phyloP scores from a whole-genome alignment of 208 protist genomes.

The Trypanosoma vivax region DNA sequence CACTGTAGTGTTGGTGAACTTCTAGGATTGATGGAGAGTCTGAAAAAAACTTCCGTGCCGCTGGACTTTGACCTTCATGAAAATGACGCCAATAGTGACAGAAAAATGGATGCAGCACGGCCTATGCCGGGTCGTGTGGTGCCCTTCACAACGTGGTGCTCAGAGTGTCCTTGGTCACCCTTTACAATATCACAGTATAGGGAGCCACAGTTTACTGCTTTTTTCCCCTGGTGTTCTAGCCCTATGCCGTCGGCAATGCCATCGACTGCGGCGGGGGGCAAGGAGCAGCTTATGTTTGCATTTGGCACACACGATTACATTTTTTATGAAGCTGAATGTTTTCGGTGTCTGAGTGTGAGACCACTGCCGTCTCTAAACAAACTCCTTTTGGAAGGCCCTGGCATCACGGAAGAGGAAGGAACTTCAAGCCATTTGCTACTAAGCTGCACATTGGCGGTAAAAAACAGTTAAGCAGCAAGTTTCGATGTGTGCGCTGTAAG shows the following conservation, averaged over 20 bases:
- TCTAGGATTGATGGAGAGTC: neutral
- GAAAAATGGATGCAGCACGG: too few species aligned
- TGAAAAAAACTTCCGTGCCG: neutral
- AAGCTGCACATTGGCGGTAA: conserved; percentile 4
- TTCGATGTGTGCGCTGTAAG: neutral
- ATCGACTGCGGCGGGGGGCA: neutral
- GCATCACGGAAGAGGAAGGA: neutral
- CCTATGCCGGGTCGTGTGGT: neutral
- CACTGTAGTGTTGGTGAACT: neutral
- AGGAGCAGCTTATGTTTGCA: neutral
- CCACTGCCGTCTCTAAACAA: conserved; percentile 1
- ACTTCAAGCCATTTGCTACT: conserved; percentile 1
- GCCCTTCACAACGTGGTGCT: neutral
- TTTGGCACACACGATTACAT: conserved; percentile 15
- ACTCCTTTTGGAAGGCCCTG: neutral
- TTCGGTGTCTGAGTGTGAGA: neutral
- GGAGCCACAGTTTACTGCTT: conserved; percentile 17
- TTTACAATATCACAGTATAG: neutral
- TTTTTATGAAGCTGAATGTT: conserved; percentile 1
- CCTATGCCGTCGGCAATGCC: too few species aligned
- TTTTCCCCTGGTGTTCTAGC: neutral
- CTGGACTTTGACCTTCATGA: neutral
- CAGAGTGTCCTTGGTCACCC: neutral
- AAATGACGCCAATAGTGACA: too few species aligned
- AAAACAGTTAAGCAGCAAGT: neutral